Conservation (phyloP, 805 yeast species). For the Candida schatavii region DNA sequence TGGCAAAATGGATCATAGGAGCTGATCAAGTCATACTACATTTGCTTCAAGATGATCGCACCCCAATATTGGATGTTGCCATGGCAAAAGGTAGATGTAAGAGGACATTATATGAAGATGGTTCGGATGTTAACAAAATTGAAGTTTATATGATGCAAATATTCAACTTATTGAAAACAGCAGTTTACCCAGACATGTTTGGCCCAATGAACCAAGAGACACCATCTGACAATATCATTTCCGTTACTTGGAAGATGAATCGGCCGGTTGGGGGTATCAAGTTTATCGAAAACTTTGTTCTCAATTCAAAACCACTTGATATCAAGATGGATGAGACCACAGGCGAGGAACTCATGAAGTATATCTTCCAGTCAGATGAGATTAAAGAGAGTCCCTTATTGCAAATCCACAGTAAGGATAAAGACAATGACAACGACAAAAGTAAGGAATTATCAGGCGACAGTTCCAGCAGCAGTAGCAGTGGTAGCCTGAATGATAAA, state of each 20-base stretch:
- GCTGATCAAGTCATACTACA: constrained; percentile 40
- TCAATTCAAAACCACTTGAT: constrained; percentile 36
- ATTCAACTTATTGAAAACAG: constrained; percentile 29
- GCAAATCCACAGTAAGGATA: constrained; percentile 7
- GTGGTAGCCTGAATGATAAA: constrained; percentile 13
- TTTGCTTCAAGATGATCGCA: constrained; percentile 39
- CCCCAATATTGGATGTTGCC: constrained; percentile 37
- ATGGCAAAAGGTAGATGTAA: constrained; percentile 33
- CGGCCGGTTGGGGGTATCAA: constrained; percentile 42
- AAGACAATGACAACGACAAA: constrained; percentile 4
- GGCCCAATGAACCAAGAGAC: constrained; percentile 22
- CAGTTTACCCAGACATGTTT: constrained; percentile 31
- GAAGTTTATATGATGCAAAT: constrained; percentile 38
- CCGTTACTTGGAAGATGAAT: constrained; percentile 42
- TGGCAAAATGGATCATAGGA: constrained; percentile 33
- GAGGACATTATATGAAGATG: constrained; percentile 36
- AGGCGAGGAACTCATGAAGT: constrained; percentile 36
- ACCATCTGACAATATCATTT: constrained; percentile 19
- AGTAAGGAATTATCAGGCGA: constrained; percentile 10
- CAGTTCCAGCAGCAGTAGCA: constrained; percentile 7
- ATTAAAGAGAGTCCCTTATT: constrained; percentile 21
- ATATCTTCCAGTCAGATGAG: constrained; percentile 30
- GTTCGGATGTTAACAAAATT: constrained; percentile 36
- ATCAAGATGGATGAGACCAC: constrained; percentile 38
- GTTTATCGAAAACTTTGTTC: constrained; percentile 36